These are phyloP conservation scores for Teratosphaeria gauchensis DNA, from an alignment of 2,329 filamentous ascomycete genomes.

Conservation along the genomic window DNA sequence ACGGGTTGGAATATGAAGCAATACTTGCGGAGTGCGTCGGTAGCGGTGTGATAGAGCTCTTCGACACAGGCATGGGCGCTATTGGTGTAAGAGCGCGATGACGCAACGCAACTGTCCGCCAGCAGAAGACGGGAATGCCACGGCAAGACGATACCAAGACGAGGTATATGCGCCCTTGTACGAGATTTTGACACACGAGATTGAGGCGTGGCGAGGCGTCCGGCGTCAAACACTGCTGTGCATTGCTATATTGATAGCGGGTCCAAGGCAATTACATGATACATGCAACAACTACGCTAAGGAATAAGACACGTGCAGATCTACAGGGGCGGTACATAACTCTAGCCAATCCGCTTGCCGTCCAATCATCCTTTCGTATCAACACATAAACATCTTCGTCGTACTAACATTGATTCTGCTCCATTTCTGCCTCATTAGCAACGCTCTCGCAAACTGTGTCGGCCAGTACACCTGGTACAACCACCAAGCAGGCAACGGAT, in stretches of 20 bases:
- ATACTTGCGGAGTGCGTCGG: slow-evolving; percentile 62
- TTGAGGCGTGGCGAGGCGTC: too few relatives aligned
- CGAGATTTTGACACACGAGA: too few relatives aligned
- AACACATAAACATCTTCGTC: slow-evolving; percentile 45
- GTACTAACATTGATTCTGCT: slow-evolving; percentile 60
- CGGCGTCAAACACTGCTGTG: too few relatives aligned
- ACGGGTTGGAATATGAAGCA: slow-evolving; percentile 62
- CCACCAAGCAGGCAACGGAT: slow-evolving; percentile 43
- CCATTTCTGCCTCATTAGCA: slow-evolving; percentile 45
- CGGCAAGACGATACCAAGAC: not conserved
- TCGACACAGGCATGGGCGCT: slow-evolving; percentile 66
- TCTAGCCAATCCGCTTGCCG: not conserved
- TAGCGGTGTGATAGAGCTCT: slow-evolving; percentile 60
- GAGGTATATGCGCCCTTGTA: too few relatives aligned
- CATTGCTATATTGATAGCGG: too few relatives aligned
- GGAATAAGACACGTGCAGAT: not conserved
- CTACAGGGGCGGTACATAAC: not conserved
- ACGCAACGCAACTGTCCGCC: not conserved
- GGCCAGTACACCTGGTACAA: slow-evolving; percentile 48
- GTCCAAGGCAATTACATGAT: too few relatives aligned
- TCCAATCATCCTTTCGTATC: not conserved
- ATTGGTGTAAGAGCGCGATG: slow-evolving; percentile 43
- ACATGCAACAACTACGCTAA: too few relatives aligned
- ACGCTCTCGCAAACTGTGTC: slow-evolving; percentile 38
- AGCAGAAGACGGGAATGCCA: too few relatives aligned